These are phyloP conservation scores for Lichtheimia hyalospora DNA, from an alignment of 371 early-diverging fungal species.

Conservation along the genomic window DNA sequence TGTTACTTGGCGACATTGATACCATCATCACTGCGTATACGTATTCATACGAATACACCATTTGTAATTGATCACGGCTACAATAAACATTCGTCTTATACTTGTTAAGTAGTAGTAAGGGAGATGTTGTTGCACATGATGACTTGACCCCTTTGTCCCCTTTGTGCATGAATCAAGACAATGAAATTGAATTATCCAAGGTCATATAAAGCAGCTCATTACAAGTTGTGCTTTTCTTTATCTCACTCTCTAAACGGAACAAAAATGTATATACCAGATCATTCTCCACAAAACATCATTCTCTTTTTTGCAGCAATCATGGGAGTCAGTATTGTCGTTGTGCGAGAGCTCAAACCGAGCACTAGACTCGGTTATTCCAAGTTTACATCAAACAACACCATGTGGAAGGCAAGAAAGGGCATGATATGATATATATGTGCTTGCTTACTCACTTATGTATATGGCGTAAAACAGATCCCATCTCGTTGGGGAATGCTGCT, in stretches of 20 bases:
- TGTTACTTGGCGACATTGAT: no score
- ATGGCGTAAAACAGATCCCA: slow-evolving; percentile 28
- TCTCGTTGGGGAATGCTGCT: slow-evolving; percentile 37
- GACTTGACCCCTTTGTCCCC: no score
- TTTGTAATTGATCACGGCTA: no score
- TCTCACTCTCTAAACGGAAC: slow-evolving; percentile 1
- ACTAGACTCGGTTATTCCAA: slow-evolving; percentile 40
- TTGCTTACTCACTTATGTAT: background rate
- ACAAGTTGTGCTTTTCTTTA: background rate
- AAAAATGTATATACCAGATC: slow-evolving; percentile 26
- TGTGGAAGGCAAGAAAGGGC: background rate
- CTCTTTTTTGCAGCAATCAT: background rate
- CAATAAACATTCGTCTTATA: no score
- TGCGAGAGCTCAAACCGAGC: slow-evolving; percentile 24
- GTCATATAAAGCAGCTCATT: no score
- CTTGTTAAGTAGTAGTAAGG: no score
- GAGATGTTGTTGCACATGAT: no score
- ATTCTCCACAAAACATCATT: slow-evolving; percentile 3
- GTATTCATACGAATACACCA: no score
- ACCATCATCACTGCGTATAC: no score
- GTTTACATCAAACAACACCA: slow-evolving; percentile 14
- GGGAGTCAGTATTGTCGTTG: background rate
- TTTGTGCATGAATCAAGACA: no score
- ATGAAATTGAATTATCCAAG: no score
- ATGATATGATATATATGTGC: background rate